phyloP scores from a whole-genome alignment of 345 rosid species.

The Camelina sativa region DNA sequence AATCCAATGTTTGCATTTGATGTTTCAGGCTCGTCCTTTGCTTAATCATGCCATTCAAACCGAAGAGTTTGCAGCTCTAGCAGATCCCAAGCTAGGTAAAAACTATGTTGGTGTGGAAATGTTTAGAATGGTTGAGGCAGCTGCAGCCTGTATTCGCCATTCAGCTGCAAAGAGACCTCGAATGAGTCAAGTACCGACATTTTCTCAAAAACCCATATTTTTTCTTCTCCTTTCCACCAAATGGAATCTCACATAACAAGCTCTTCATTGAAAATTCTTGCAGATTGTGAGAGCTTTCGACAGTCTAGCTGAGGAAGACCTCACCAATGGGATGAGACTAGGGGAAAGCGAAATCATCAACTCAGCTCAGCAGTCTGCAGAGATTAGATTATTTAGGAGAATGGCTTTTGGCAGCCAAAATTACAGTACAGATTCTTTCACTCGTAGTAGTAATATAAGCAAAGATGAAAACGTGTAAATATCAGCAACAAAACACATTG shows the following conservation, averaged over 20 bases:
- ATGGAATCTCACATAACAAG: background rate
- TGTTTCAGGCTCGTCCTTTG: conserved; percentile 85
- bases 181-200: conserved; percentile 78
- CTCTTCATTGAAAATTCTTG: background rate
- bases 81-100: conserved; percentile 75
- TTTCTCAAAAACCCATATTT: background rate
- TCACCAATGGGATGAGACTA: conserved; percentile 85
- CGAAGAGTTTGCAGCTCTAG: conserved; percentile 62
- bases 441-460: conserved; percentile 45
- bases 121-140: conserved; percentile 86
- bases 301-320: conserved; percentile 66
- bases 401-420: conserved; percentile 91
- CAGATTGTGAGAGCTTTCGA: conserved; percentile 92
- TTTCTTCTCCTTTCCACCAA: background rate
- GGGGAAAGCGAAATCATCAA: conserved; percentile 84
- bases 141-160: conserved; percentile 92
- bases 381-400: conserved; percentile 82
- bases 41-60: conserved; percentile 71
- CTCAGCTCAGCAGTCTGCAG: conserved; percentile 80
- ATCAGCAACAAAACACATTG: conserved; percentile 34
- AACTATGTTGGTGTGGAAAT: conserved; percentile 69
- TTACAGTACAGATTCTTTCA: conserved; percentile 73
- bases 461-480: conserved; percentile 49
- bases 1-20: conserved; percentile 8
- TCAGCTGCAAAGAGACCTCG: conserved; percentile 88